Evolutionary conservation across 2,329 filamentous ascomycete species (phyloP).

Genomic region (Alternaria gaisen): DNA sequence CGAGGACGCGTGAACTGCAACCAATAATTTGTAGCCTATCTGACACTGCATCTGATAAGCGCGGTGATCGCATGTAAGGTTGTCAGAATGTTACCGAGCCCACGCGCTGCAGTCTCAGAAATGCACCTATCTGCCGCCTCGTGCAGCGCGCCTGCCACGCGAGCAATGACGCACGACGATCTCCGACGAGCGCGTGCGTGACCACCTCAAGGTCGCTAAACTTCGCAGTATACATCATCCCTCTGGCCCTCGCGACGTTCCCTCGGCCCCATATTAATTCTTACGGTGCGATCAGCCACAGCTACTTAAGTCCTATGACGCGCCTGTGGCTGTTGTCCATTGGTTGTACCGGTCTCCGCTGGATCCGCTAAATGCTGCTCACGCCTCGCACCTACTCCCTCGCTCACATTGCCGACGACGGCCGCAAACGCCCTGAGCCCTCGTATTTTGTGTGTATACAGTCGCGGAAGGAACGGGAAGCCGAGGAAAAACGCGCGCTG

Average conservation of each 20-base stretch:
- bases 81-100: slow-evolving; percentile 1
- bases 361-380: slow-evolving; percentile 52
- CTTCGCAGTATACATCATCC: slow-evolving; percentile 2
- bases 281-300: slow-evolving; percentile 14
- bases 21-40: not conserved
- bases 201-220: slow-evolving; percentile 7
- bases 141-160: slow-evolving; percentile 20
- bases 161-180: slow-evolving; percentile 20
- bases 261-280: slow-evolving; percentile 6
- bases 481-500: slow-evolving; percentile 43
- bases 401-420: slow-evolving; percentile 49
- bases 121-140: slow-evolving; percentile 2
- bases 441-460: slow-evolving; percentile 47
- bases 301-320: slow-evolving; percentile 25
- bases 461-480: slow-evolving; percentile 46
- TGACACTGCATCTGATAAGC: not conserved
- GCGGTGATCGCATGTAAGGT: not conserved
- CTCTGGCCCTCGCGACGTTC: slow-evolving; percentile 9
- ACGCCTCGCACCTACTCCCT: slow-evolving; percentile 52
- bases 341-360: slow-evolving; percentile 31
- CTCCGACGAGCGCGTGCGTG: slow-evolving; percentile 20
- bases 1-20: not conserved
- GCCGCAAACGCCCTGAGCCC: slow-evolving; percentile 36
- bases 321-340: slow-evolving; percentile 22
- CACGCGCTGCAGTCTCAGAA: not conserved